Evolutionary conservation across 2,329 filamentous ascomycete genomes (phyloP).

Genomic region (Colletotrichum salicis): DNA sequence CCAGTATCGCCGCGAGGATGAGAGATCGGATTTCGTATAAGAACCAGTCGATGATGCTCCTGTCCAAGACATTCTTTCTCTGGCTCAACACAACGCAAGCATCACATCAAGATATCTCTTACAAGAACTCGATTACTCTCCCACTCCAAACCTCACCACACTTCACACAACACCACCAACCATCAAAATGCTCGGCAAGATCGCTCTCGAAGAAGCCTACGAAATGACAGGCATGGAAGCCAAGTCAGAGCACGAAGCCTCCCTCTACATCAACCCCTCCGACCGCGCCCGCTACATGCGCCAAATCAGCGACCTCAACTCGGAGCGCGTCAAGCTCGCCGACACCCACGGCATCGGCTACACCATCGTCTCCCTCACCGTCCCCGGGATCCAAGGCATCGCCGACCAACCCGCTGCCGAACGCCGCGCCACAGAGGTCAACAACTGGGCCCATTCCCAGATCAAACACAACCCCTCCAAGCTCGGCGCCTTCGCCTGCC

Average conservation of each 20-base stretch:
- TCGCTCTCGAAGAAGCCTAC: conserved; percentile 72
- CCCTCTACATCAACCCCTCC: conserved; percentile 61
- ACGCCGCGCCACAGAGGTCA: conserved; percentile 53
- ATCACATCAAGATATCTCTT: neutral
- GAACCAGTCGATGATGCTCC: neutral
- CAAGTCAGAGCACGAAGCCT: conserved; percentile 70
- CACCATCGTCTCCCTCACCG: conserved; percentile 60
- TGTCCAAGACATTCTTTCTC: neutral
- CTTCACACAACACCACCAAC: neutral
- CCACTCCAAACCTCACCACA: accelerated
- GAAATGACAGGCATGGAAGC: conserved; percentile 68
- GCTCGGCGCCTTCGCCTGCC: conserved; percentile 58
- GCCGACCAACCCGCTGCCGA: conserved; percentile 54
- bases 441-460: conserved; percentile 51
- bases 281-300: conserved; percentile 66
- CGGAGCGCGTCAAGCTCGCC: conserved; percentile 53
- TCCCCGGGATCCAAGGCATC: conserved; percentile 59
- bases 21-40: neutral
- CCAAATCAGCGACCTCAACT: conserved; percentile 60
- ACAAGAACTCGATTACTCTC: neutral
- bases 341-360: conserved; percentile 60
- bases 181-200: conserved; percentile 65
- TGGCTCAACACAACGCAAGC: neutral
- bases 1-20: neutral
- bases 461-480: conserved; percentile 52